phyloP scores from a whole-genome alignment of 2,329 filamentous ascomycete species.

The Aspergillus sp. region DNA sequence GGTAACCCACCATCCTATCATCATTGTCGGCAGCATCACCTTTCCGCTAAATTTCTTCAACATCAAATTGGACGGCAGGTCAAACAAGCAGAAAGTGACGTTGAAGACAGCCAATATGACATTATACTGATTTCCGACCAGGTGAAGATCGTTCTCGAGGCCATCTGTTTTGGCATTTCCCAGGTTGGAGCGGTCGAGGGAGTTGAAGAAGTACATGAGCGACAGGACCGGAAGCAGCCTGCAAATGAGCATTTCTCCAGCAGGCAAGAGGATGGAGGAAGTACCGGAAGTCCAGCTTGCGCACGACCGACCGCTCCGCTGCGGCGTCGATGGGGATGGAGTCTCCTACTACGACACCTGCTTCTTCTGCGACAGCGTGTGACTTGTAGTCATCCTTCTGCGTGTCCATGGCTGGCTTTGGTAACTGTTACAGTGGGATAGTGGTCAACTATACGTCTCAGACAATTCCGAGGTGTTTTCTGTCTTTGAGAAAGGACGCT shows the following conservation, averaged over 20 bases:
- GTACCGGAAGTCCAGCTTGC: slow-evolving; percentile 17
- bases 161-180: slow-evolving; percentile 56
- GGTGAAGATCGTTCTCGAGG: slow-evolving; percentile 51
- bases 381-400: slow-evolving; percentile 10
- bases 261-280: not conserved
- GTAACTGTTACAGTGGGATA: too few relatives aligned
- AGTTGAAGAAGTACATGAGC: slow-evolving; percentile 56
- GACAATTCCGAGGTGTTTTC: too few relatives aligned
- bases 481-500: too few relatives aligned
- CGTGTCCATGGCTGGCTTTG: not conserved
- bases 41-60: slow-evolving; percentile 18
- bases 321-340: slow-evolving; percentile 7
- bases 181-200: slow-evolving; percentile 55
- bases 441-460: too few relatives aligned
- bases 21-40: slow-evolving; percentile 11
- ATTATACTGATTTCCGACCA: slow-evolving; percentile 64
- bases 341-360: not conserved
- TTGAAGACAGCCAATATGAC: slow-evolving; percentile 67
- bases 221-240: slow-evolving; percentile 13
- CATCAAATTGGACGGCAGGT: slow-evolving; percentile 21
- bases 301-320: slow-evolving; percentile 10
- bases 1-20: slow-evolving; percentile 9
- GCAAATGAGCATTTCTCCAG: not conserved
- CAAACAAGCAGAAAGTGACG: slow-evolving; percentile 53
- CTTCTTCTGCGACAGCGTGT: not conserved